Evolutionary conservation across 164 flowering plant genomes (phyloP), one percentile per base, ranked within the genome.

Genomic region (Piper longum): DNA sequence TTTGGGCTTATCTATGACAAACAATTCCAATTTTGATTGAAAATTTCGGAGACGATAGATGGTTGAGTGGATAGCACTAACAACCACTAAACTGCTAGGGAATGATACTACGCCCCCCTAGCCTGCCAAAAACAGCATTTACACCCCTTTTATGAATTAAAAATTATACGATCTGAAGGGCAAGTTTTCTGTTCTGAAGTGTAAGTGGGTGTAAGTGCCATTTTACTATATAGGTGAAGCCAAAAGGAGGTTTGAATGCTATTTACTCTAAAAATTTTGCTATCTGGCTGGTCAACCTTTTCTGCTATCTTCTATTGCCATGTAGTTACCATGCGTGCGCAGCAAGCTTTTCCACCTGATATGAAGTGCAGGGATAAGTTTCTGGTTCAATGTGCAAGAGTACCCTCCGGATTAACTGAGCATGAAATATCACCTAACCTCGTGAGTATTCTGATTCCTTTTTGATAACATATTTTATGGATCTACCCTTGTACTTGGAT

Each of bases 271-370:
- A 14, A 45, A 7, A 7, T 43, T 43, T 43, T 43, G 8, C 8
- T 43, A 43, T 43, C 8, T 43, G 4, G 45, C 8, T 8, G 4
- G 45, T 43, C 45, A 43, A 43, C 45, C 8, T 43, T 8, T 43
- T 14, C 3, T 7, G 12, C 52, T 45, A 14, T 14, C 2, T 45
- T 45, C 12, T 45, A 45, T 45, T 45, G 13, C 12, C 12, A 57
- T 75, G 67, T 9, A 91, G 98, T 91, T 11, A 85, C 81, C 13
- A 89, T 91, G 98, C 96, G 85, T 83, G 88, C 90, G 61, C 87
- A 69, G 48, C 73, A 74, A 63, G 54, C 60, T 42, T 79, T 74
- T 65, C 87, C 89, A 51, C 73, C 75, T 17, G 92, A 91, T 70
- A 69, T 87, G 82, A 66, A 71, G 43, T 91, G 95, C 79, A 91